These are phyloP conservation scores for Cyanodermella asteris DNA, from an alignment of 2,329 filamentous ascomycete species.

Conservation along the genomic window DNA sequence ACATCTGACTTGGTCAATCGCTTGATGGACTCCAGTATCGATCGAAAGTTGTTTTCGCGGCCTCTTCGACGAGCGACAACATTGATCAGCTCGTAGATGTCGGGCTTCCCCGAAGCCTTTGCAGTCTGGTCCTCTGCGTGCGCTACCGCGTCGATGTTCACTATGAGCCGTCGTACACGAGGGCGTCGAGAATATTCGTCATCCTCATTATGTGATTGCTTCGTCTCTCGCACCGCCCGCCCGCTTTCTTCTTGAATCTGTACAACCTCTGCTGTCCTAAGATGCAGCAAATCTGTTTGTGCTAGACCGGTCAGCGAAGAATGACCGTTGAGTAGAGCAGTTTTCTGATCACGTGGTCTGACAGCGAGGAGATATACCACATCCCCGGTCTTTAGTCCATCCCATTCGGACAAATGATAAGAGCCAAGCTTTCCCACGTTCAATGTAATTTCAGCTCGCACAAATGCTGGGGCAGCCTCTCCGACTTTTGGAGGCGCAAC, in stretches of 20 bases:
- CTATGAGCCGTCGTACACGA: constrained; percentile 45
- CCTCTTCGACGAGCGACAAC: constrained; percentile 62
- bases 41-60: constrained; percentile 92
- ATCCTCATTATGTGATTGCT: constrained; percentile 27
- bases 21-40: constrained; percentile 77
- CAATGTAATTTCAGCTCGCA: constrained; percentile 66
- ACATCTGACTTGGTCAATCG: constrained; percentile 67
- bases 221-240: constrained; percentile 40
- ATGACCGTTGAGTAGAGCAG: constrained; percentile 32
- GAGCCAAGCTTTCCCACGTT: constrained; percentile 64
- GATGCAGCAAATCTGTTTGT: constrained; percentile 42
- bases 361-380: constrained; percentile 72
- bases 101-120: constrained; percentile 41
- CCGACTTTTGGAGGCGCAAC: constrained; percentile 67
- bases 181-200: constrained; percentile 40
- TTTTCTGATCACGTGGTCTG: constrained; percentile 33
- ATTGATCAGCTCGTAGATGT: constrained; percentile 71
- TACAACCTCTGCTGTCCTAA: constrained; percentile 68
- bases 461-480: constrained; percentile 57
- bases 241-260: constrained; percentile 75
- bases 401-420: constrained; percentile 67
- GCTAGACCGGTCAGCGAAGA: constrained; percentile 28
- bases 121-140: constrained; percentile 58
- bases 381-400: constrained; percentile 65
- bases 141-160: constrained; percentile 58